Percentiles rank a stretch among this genome's conserved stretches.
These are phyloP conservation scores for Termitomyces sp. DNA, from an alignment of 768 basidiomycete species.

Conservation along the genomic window DNA sequence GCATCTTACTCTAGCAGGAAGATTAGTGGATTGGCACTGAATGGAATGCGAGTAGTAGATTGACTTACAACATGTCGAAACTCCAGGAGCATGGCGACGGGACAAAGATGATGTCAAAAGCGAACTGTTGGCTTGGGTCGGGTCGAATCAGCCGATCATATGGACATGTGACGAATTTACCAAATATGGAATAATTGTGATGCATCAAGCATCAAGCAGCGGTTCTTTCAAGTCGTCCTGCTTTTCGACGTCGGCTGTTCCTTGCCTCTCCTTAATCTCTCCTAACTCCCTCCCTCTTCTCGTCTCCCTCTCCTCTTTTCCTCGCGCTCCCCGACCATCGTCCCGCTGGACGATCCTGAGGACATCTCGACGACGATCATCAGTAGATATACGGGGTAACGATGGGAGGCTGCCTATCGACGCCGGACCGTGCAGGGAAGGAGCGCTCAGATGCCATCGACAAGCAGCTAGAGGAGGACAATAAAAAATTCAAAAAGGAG, in stretches of 20 bases:
- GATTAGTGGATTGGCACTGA: background rate
- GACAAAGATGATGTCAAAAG: too few relatives aligned
- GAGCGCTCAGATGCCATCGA: slow-evolving; percentile 74
- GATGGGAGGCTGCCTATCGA: slow-evolving; percentile 73
- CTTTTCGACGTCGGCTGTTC: background rate
- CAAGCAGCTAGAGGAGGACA: slow-evolving; percentile 83
- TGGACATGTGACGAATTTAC: background rate
- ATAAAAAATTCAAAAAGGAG: slow-evolving; percentile 76
- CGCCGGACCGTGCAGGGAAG: slow-evolving; percentile 53
- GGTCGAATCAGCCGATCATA: background rate
- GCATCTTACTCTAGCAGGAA: background rate
- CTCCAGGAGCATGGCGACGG: background rate
- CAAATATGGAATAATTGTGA: slow-evolving; percentile 1
- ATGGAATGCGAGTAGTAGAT: background rate
- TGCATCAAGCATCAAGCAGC: background rate
- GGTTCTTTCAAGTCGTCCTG: slow-evolving; percentile 2
- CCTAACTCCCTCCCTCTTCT: background rate
- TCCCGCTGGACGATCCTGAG: background rate
- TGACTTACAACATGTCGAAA: background rate
- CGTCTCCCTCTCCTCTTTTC: background rate
- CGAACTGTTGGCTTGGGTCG: background rate
- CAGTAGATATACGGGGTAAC: background rate
- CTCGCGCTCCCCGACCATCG: background rate
- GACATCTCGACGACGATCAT: background rate
- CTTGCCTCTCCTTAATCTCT: background rate